These are phyloP conservation scores for Hysterium pulicare DNA, from an alignment of 2,329 filamentous ascomycete species.

Conservation along the genomic window DNA sequence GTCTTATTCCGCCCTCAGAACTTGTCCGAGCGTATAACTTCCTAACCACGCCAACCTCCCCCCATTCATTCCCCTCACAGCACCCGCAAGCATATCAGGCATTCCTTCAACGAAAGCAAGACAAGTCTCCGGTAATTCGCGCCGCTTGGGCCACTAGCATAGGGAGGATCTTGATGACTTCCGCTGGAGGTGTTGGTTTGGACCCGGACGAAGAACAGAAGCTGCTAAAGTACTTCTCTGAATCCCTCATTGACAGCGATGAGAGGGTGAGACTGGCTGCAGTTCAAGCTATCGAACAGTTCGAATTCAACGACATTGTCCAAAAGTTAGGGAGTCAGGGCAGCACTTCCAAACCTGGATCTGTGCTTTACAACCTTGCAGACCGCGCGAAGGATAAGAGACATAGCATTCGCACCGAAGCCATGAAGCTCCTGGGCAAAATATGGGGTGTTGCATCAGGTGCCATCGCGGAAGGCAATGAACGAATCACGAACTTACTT, in stretches of 20 bases:
- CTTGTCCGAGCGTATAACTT: slow-evolving; percentile 49
- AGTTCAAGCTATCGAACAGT: slow-evolving; percentile 78
- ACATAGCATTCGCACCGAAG: slow-evolving; percentile 75
- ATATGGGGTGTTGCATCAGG: slow-evolving; percentile 93
- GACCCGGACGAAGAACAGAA: slow-evolving; percentile 76
- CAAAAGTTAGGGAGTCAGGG: slow-evolving; percentile 76
- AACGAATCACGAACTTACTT: slow-evolving; percentile 70
- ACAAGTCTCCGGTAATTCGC: slow-evolving; percentile 79
- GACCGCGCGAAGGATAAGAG: slow-evolving; percentile 88
- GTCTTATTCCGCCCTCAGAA: slow-evolving; percentile 41
- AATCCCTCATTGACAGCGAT: slow-evolving; percentile 82
- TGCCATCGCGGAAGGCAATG: slow-evolving; percentile 79
- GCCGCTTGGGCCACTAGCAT: slow-evolving; percentile 81
- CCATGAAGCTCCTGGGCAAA: slow-evolving; percentile 77
- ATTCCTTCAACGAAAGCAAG: slow-evolving; percentile 80
- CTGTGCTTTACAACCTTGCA: slow-evolving; percentile 75
- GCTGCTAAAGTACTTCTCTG: slow-evolving; percentile 70
- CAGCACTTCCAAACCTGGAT: slow-evolving; percentile 70
- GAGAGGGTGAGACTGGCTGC: slow-evolving; percentile 88
- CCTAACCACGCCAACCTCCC: slow-evolving; percentile 78
- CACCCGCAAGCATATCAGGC: slow-evolving; percentile 76
- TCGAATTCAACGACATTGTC: slow-evolving; percentile 76
- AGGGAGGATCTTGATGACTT: slow-evolving; percentile 85
- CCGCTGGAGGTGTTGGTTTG: slow-evolving; percentile 83
- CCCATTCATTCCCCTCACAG: slow-evolving; percentile 83